A percentile compares a stretch with the other conserved stretches of the same genome.
Conservation (phyloP, 176 grass and related monocot species). For the Chrysopogon serrulatus region DNA sequence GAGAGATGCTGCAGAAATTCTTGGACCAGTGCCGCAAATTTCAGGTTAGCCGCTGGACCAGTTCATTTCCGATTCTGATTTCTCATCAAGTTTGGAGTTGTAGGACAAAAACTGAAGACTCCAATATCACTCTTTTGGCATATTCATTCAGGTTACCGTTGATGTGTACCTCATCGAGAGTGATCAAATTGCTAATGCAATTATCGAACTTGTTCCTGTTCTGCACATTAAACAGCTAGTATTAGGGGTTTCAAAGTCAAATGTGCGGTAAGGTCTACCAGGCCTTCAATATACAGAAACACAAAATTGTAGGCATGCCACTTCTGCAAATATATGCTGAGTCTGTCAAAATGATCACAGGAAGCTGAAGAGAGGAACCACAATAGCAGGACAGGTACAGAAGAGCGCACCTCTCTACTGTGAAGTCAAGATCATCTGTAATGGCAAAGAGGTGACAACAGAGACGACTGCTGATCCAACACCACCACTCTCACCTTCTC, state of each 20-base stretch:
- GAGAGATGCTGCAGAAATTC: slow-evolving; percentile 69
- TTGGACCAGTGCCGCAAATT: slow-evolving; percentile 50
- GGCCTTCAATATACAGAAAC: not conserved
- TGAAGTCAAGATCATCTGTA: slow-evolving; percentile 69
- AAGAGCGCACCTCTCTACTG: slow-evolving; percentile 69
- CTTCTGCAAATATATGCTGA: not conserved
- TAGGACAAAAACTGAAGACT: too few relatives aligned
- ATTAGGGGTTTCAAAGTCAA: slow-evolving; percentile 65
- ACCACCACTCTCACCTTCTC: slow-evolving; percentile 35
- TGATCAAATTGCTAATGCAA: slow-evolving; percentile 42
- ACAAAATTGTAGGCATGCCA: not conserved
- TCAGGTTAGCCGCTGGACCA: slow-evolving; percentile 33
- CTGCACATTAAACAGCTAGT: slow-evolving; percentile 52
- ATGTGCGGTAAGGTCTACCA: slow-evolving; percentile 42
- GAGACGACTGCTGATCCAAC: slow-evolving; percentile 19
- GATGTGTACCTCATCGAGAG: slow-evolving; percentile 81
- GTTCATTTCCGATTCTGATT: not conserved
- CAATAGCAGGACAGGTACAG: slow-evolving; percentile 59
- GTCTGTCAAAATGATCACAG: slow-evolving; percentile 8
- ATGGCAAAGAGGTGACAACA: slow-evolving; percentile 53
- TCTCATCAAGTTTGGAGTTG: not conserved
- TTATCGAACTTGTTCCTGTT: slow-evolving; percentile 63
- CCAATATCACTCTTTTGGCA: not conserved
- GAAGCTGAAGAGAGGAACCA: slow-evolving; percentile 50
- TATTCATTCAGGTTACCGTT: slow-evolving; percentile 46